Evolutionary conservation across 352 stramenopile species (phyloP).

Genomic region (Phytophthora cajani): DNA sequence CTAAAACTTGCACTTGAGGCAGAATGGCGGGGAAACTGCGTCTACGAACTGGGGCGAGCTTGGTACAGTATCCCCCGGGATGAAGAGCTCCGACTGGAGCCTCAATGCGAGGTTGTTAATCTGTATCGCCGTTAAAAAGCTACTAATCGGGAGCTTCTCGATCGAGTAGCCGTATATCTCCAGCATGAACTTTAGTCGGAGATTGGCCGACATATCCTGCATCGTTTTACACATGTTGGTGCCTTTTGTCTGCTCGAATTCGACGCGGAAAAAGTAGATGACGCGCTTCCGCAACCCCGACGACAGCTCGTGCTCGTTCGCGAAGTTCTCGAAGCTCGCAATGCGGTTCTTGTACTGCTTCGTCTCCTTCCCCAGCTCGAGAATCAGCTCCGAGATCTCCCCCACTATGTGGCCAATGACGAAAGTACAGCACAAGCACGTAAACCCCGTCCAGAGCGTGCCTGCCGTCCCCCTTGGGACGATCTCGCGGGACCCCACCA

Average conservation of each 20-base stretch:
- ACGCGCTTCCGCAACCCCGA: constrained; percentile 55
- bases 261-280: constrained; percentile 61
- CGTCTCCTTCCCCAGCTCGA: constrained; percentile 66
- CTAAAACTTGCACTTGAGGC: neutral
- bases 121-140: constrained; percentile 52
- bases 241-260: constrained; percentile 60
- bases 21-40: constrained; percentile 15
- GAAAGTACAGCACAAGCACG: constrained; percentile 71
- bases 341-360: constrained; percentile 70
- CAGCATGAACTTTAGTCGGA: constrained; percentile 72
- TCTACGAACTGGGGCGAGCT: constrained; percentile 8
- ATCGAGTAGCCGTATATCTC: constrained; percentile 66
- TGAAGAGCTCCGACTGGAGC: constrained; percentile 64
- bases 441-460: constrained; percentile 59
- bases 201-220: constrained; percentile 63
- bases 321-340: constrained; percentile 69
- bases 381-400: constrained; percentile 72
- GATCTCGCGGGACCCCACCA: constrained; percentile 69
- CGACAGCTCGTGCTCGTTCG: constrained; percentile 58
- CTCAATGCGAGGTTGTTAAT: constrained; percentile 60
- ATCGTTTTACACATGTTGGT: constrained; percentile 64
- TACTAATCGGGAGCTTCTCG: constrained; percentile 52
- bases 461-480: constrained; percentile 54
- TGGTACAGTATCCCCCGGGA: constrained; percentile 24
- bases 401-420: constrained; percentile 77